phyloP scores from a whole-genome alignment of 768 basidiomycete genomes.

The Pulveroboletus sp. region DNA sequence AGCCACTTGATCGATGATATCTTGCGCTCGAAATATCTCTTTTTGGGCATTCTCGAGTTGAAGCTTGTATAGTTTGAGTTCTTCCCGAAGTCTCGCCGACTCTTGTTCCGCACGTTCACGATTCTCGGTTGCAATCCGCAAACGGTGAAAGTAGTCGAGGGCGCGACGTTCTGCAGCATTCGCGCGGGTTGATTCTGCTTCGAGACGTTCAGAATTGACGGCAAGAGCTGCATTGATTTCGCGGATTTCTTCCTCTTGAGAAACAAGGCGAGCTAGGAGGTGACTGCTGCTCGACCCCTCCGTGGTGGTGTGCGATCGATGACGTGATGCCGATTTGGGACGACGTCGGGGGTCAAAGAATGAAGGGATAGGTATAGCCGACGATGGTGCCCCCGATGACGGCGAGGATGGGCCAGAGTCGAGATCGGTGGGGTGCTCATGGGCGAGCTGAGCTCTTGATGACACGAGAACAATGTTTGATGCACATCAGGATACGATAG shows the following conservation, averaged over 20 bases:
- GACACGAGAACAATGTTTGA: background rate
- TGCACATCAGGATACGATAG: background rate
- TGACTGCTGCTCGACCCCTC: conserved; percentile 30
- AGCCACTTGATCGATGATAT: conserved; percentile 41
- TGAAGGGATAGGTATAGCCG: conserved; percentile 9
- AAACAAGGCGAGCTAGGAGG: conserved; percentile 28
- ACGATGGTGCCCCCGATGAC: no score
- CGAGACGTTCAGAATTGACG: conserved; percentile 33
- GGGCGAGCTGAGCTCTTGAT: conserved; percentile 23
- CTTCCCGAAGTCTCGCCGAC: conserved; percentile 35
- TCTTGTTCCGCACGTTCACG: conserved; percentile 39
- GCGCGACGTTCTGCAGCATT: conserved; percentile 44
- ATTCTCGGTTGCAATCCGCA: conserved; percentile 39
- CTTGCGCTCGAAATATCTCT: conserved; percentile 42
- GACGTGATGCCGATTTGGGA: conserved; percentile 26
- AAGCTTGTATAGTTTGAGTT: conserved; percentile 43
- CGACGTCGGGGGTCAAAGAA: conserved; percentile 19
- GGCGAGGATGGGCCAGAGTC: conserved; percentile 29
- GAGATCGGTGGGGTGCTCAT: conserved; percentile 29
- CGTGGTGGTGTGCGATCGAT: conserved; percentile 24
- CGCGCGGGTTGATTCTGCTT: conserved; percentile 40
- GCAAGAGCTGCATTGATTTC: conserved; percentile 28
- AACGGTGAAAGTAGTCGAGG: conserved; percentile 41
- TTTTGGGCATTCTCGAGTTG: conserved; percentile 44
- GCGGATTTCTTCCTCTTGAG: conserved; percentile 30